A percentile compares a stretch with the other conserved stretches of the same genome.
These are phyloP conservation scores for Colletotrichum simmondsii DNA, from an alignment of 2,329 filamentous ascomycete species.

Conservation along the genomic window DNA sequence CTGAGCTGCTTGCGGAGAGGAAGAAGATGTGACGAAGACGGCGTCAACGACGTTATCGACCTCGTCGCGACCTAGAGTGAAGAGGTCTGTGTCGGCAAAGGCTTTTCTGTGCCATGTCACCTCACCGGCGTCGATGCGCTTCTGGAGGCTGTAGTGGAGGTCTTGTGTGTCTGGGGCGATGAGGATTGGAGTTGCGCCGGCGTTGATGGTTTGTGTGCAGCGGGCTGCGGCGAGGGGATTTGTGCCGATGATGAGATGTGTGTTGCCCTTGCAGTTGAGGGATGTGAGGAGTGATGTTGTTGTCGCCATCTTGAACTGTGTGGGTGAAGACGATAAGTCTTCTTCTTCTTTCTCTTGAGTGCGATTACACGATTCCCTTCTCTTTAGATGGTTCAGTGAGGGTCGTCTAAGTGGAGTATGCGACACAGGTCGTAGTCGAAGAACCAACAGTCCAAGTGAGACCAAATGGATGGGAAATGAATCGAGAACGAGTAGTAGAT, in stretches of 20 bases:
- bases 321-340: not conserved
- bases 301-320: constrained; percentile 14
- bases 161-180: constrained; percentile 75
- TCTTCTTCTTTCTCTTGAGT: not conserved
- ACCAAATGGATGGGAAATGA: not conserved
- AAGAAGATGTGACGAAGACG: constrained; percentile 83
- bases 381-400: not conserved
- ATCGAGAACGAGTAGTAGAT: not conserved
- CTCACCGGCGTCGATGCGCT: constrained; percentile 72
- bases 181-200: constrained; percentile 83
- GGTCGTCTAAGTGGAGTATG: not conserved
- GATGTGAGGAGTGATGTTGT: constrained; percentile 74
- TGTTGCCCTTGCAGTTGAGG: constrained; percentile 74
- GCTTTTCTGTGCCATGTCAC: constrained; percentile 73
- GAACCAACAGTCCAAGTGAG: not conserved
- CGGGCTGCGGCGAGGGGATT: constrained; percentile 89
- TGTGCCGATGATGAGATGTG: constrained; percentile 88
- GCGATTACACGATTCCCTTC: constrained; percentile 22
- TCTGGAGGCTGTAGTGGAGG: constrained; percentile 67
- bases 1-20: constrained; percentile 59
- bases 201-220: constrained; percentile 81
- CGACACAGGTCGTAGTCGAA: not conserved
- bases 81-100: constrained; percentile 79
- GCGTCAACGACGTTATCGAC: constrained; percentile 85
- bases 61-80: constrained; percentile 81